Evolutionary conservation across 208 protist species (phyloP).

Genomic region (Phytomonas sp.): DNA sequence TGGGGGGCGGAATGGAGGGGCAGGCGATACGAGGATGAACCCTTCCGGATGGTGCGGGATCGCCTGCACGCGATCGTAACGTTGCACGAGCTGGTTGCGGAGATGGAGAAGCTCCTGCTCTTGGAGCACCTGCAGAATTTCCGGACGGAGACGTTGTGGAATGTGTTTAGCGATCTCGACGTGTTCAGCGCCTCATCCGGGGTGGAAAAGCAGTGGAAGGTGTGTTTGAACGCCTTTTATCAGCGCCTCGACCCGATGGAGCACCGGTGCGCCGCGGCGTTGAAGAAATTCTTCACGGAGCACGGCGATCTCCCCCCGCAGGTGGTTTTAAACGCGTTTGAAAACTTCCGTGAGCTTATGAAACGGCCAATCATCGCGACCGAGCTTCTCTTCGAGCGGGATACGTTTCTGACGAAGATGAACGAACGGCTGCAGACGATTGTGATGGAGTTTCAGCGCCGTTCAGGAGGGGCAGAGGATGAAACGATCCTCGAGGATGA

Average conservation of each 20-base stretch:
- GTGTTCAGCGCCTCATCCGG: constrained; percentile 44
- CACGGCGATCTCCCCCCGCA: constrained; percentile 68
- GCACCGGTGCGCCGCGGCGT: constrained; percentile 63
- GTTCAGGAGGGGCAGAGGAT: constrained; percentile 61
- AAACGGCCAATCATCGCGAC: constrained; percentile 79
- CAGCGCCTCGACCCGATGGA: constrained; percentile 78
- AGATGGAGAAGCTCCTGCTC: constrained; percentile 63
- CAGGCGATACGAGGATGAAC: constrained; percentile 45
- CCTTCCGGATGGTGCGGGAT: constrained; percentile 38
- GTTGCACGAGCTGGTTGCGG: constrained; percentile 60
- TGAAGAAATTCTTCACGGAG: constrained; percentile 50
- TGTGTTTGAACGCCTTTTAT: constrained; percentile 61
- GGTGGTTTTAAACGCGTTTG: constrained; percentile 78
- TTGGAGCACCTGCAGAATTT: constrained; percentile 34
- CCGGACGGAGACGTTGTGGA: constrained; percentile 69
- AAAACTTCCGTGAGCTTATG: constrained; percentile 74
- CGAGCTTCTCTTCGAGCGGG: constrained; percentile 80
- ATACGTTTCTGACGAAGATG: constrained; percentile 76
- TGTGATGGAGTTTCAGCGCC: constrained; percentile 83
- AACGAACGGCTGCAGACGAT: constrained; percentile 81
- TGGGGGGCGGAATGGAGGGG: constrained; percentile 56
- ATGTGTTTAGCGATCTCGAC: constrained; percentile 61
- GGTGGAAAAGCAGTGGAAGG: constrained; percentile 61
- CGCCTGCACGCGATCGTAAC: constrained; percentile 41
- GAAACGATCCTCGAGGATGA: constrained; percentile 74